Conservation (phyloP, 2,329 filamentous ascomycete genomes). For the Pseudogymnoascus sp. region DNA sequence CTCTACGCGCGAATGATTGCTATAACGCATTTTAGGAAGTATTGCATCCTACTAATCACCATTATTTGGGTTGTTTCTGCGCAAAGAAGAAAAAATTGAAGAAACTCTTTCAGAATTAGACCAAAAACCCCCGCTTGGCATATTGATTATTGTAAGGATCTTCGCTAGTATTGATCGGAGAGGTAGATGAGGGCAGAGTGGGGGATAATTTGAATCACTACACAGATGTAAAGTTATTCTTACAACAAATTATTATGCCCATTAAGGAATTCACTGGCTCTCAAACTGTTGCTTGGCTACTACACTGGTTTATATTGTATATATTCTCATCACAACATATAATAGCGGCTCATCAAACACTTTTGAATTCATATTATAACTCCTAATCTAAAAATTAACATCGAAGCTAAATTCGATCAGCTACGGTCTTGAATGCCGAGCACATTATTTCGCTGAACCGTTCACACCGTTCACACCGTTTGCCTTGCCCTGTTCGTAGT, state of each 20-base stretch:
- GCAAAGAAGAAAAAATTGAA: background rate
- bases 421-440: background rate
- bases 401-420: background rate
- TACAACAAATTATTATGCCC: background rate
- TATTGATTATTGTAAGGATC: background rate
- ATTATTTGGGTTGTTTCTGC: background rate
- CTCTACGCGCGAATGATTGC: background rate
- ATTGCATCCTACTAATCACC: background rate
- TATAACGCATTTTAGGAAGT: background rate
- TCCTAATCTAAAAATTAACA: background rate
- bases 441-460: slow-evolving; percentile 23
- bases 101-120: background rate
- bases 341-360: slow-evolving; percentile 13
- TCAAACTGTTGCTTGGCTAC: background rate
- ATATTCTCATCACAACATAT: background rate
- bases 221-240: background rate
- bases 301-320: background rate
- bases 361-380: slow-evolving; percentile 8
- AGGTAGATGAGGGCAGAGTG: background rate
- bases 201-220: too few species aligned
- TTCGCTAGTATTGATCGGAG: background rate
- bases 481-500: slow-evolving; percentile 20
- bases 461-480: slow-evolving; percentile 36
- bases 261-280: background rate
- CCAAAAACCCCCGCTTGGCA: background rate